Evolutionary conservation across 2,329 filamentous ascomycete genomes (phyloP), one percentile per base, ranked within the genome.

Genomic region (Monilinia laxa): DNA sequence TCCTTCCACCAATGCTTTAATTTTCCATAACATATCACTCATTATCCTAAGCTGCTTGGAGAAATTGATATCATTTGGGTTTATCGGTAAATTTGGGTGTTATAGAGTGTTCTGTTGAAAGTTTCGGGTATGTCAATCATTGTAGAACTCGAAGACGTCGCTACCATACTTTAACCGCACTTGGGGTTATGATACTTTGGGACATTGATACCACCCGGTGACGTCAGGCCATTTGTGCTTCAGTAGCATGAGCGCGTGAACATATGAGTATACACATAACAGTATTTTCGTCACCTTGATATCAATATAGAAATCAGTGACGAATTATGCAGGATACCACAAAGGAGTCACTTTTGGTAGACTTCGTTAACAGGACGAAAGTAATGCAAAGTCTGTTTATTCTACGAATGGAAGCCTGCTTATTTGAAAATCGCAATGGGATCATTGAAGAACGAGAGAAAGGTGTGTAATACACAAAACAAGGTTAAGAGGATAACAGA

Each of bases 401-500:
- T 38, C n/a, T 38, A 55, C 20, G 10, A 55, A n/a, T 18, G 10
- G 23, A 58, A 59, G 38, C 38, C 54, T 52, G 58, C 31, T 59
- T 52, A 65, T 31, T 31, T 35, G 28, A 52, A 16, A 10, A 4
- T 45, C n/a, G n/a, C 23, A 28, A 47, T 23, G 20, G 9, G 23
- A 62, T 6, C n/a, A 20, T 23, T 6, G n/a, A 53, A 38, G 7
- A 42, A 28, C 40, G 35, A 7, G 49, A 62, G 40, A 20, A 53
- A 23, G 31, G 59, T 53, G 59, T 53, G 47, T 52, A 42, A 51
- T 52, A 59, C 53, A 51, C 12, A 23, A 49, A 40, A 51, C n/a
- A 65, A 65, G 54, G 54, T 18, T 31, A 65, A 52, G 54, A 40
- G 54, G 20, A 11, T 11, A 65, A 59, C 10, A 18, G 23, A 58